Conservation (phyloP, 495 filamentous ascomycete genomes). For the Penicillium roqueforti region DNA sequence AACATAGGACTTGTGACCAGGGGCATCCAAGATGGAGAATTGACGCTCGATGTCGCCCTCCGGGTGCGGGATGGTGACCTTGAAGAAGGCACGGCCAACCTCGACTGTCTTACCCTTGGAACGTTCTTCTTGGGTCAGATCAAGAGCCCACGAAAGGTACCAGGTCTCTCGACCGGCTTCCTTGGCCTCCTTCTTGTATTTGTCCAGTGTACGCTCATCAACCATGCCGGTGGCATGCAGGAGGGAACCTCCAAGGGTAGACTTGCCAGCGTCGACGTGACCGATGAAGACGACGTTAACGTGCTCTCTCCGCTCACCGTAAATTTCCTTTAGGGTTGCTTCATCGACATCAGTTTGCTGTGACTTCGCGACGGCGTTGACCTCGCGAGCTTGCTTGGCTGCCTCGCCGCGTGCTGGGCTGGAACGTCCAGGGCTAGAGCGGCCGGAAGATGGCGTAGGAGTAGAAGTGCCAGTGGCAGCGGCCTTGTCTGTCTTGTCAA, state of each 20-base stretch:
- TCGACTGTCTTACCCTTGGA: constrained; percentile 98
- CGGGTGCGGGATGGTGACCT: constrained; percentile 67
- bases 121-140: constrained; percentile 93
- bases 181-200: constrained; percentile 95
- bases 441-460: constrained; percentile 71
- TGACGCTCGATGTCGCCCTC: constrained; percentile 40
- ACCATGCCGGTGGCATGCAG: constrained; percentile 96
- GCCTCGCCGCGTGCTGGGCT: constrained; percentile 45
- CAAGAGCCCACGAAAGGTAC: constrained; percentile 97
- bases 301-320: constrained; percentile 85
- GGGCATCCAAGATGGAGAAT: constrained; percentile 94
- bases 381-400: constrained; percentile 61
- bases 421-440: constrained; percentile 61
- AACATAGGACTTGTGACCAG: constrained; percentile 94
- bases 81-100: constrained; percentile 94
- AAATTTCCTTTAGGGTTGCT: constrained; percentile 86
- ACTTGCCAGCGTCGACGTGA: constrained; percentile 97
- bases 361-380: constrained; percentile 79
- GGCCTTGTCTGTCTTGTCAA: constrained; percentile 67
- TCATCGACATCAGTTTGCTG: constrained; percentile 90
- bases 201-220: constrained; percentile 95
- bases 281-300: constrained; percentile 98
- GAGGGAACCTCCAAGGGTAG: constrained; percentile 87
- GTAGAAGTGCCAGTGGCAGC: constrained; percentile 65
- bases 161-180: constrained; percentile 95